These are phyloP conservation scores for Chrysanthemum makinoi DNA, from an alignment of 129 eudicot genomes.

Conservation along the genomic window DNA sequence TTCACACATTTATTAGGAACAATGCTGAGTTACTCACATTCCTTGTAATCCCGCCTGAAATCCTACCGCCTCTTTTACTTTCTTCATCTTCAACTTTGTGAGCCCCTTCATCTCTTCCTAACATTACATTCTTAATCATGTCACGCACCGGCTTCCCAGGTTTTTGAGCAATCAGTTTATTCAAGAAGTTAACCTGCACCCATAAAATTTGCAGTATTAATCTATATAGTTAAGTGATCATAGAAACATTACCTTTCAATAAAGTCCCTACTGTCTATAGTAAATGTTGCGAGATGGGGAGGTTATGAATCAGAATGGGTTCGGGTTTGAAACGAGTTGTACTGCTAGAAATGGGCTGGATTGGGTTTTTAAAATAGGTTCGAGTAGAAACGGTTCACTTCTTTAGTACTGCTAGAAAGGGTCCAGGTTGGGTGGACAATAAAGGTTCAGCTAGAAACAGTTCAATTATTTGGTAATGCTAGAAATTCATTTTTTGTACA, in stretches of 20 bases:
- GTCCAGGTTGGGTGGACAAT: too few relatives aligned
- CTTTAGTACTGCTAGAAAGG: too few relatives aligned
- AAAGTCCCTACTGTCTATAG: neutral
- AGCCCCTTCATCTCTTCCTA: slow-evolving; percentile 93
- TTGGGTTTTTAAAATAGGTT: too few relatives aligned
- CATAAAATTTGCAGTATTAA: slow-evolving; percentile 1
- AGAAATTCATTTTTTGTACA: too few relatives aligned
- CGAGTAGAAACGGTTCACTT: too few relatives aligned
- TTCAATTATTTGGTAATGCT: too few relatives aligned
- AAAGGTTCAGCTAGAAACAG: too few relatives aligned
- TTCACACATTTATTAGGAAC: neutral
- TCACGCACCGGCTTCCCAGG: slow-evolving; percentile 83
- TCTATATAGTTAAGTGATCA: slow-evolving; percentile 1
- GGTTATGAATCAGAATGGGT: too few relatives aligned
- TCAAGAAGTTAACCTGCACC: slow-evolving; percentile 82
- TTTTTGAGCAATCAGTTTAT: slow-evolving; percentile 72
- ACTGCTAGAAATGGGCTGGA: too few relatives aligned
- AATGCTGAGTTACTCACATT: slow-evolving; percentile 43
- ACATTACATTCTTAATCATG: slow-evolving; percentile 87
- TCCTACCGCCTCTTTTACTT: slow-evolving; percentile 31
- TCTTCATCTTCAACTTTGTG: slow-evolving; percentile 43
- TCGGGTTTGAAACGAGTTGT: too few relatives aligned
- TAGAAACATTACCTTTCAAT: neutral
- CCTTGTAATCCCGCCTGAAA: slow-evolving; percentile 57
- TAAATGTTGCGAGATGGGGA: neutral